phyloP scores from a whole-genome alignment of 225 moss, liverwort and hornwort genomes.

The Marchantia paleacea region DNA sequence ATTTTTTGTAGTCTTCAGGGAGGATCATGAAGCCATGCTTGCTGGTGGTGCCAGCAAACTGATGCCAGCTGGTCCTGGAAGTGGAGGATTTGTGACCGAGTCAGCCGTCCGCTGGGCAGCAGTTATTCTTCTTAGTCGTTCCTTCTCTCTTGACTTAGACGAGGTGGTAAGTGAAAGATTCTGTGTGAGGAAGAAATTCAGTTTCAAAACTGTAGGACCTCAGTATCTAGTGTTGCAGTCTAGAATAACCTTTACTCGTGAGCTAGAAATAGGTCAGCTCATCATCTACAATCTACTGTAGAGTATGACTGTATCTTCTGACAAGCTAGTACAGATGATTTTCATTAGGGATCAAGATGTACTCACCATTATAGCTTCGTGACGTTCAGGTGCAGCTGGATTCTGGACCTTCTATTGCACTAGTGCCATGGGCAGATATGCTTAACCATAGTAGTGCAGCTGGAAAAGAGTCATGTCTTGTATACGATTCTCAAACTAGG shows the following conservation, averaged over 20 bases:
- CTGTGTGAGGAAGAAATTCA: too few relatives aligned
- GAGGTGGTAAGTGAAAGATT: slow-evolving; percentile 43
- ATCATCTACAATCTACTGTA: not conserved
- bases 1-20: slow-evolving; percentile 67
- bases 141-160: slow-evolving; percentile 70
- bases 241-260: not conserved
- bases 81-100: slow-evolving; percentile 66
- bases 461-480: slow-evolving; percentile 82
- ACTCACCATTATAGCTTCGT: not conserved
- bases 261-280: not conserved
- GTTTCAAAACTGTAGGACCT: not conserved
- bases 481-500: slow-evolving; percentile 50
- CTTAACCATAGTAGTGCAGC: slow-evolving; percentile 84
- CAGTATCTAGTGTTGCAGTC: not conserved
- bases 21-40: slow-evolving; percentile 77
- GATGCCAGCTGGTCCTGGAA: slow-evolving; percentile 57
- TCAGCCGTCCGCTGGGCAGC: slow-evolving; percentile 84
- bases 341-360: not conserved
- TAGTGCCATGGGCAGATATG: slow-evolving; percentile 99
- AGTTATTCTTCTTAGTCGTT: slow-evolving; percentile 77
- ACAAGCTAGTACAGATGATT: too few relatives aligned
- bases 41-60: slow-evolving; percentile 70
- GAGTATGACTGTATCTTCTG: too few relatives aligned
- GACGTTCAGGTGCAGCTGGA: slow-evolving; percentile 23
- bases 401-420: slow-evolving; percentile 49